phyloP scores from a whole-genome alignment of 2,329 filamentous ascomycete species.

The Allantophomopsis lycopodina region DNA sequence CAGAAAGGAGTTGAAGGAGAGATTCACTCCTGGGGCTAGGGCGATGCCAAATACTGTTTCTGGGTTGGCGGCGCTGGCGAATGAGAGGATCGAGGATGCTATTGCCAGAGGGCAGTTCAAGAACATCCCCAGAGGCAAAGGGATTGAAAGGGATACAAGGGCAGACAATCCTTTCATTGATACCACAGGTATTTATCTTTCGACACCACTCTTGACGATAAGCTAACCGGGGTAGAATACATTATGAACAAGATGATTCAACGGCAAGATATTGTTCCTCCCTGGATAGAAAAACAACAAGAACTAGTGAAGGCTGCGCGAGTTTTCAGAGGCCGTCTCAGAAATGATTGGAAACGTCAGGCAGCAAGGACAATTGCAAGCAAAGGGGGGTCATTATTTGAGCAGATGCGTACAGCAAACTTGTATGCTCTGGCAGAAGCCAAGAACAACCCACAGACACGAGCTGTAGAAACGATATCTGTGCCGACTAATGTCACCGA shows the following conservation, averaged over 20 bases:
- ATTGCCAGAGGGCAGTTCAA: constrained; percentile 84
- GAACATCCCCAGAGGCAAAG: constrained; percentile 68
- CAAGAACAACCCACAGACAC: constrained; percentile 41
- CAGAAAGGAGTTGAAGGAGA: constrained; percentile 61
- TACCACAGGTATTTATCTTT: constrained; percentile 29
- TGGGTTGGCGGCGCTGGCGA: constrained; percentile 72
- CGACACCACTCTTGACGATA: too few relatives aligned
- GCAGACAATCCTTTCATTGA: constrained; percentile 84
- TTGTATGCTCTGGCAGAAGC: constrained; percentile 66
- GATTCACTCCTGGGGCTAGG: constrained; percentile 62
- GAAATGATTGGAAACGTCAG: constrained; percentile 75
- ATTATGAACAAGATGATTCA: constrained; percentile 99
- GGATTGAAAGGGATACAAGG: constrained; percentile 67
- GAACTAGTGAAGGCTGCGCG: constrained; percentile 59
- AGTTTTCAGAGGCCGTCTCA: constrained; percentile 59
- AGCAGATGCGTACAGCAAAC: constrained; percentile 58
- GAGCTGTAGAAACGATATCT: constrained; percentile 30
- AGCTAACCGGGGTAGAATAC: constrained; percentile 57
- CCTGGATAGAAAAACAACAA: constrained; percentile 98
- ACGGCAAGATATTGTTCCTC: constrained; percentile 85
- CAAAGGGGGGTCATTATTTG: constrained; percentile 58
- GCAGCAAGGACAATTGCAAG: constrained; percentile 68
- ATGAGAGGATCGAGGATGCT: constrained; percentile 86
- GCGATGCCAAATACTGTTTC: constrained; percentile 63
- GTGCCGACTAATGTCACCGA: constrained; percentile 31